A percentile compares a stretch with the other conserved stretches of the same genome.
Evolutionary conservation across 2,329 filamentous ascomycete species (phyloP).

Genomic region (Dothidotthia symphoricarpi): DNA sequence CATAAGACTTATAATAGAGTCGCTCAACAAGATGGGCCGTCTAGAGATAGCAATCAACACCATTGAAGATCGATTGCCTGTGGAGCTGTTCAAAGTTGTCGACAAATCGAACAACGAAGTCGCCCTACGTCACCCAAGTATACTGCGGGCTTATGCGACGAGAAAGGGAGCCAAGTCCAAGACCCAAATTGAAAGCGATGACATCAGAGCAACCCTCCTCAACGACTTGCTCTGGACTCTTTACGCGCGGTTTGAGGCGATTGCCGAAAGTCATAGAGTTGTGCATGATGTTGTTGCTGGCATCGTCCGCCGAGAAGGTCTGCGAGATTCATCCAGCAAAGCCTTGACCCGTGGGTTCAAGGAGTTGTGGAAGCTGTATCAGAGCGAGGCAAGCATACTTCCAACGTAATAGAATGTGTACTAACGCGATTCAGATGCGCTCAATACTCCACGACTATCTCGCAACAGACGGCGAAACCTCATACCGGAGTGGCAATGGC

Average conservation of each 20-base stretch:
- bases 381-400: constrained; percentile 66
- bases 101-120: constrained; percentile 94
- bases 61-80: constrained; percentile 87
- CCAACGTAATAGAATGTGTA: neutral
- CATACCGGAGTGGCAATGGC: constrained; percentile 54
- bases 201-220: constrained; percentile 78
- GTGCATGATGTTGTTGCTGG: constrained; percentile 89
- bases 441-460: constrained; percentile 94
- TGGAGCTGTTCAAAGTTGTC: constrained; percentile 90
- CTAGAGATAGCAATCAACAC: constrained; percentile 83
- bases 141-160: constrained; percentile 55
- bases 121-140: constrained; percentile 86
- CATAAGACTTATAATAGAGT: constrained; percentile 80
- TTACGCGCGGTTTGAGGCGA: constrained; percentile 95
- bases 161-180: constrained; percentile 63
- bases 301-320: constrained; percentile 78
- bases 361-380: constrained; percentile 95
- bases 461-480: constrained; percentile 80
- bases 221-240: constrained; percentile 89
- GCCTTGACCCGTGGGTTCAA: constrained; percentile 84
- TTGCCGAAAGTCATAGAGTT: constrained; percentile 90
- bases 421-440: constrained; percentile 58
- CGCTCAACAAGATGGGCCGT: constrained; percentile 83
- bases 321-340: constrained; percentile 53
- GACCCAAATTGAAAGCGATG: constrained; percentile 60